Percentiles rank a stretch among this genome's conserved stretches.
Evolutionary conservation across 2,329 filamentous ascomycete species (phyloP).

Genomic region (Fusarium staphyleae): DNA sequence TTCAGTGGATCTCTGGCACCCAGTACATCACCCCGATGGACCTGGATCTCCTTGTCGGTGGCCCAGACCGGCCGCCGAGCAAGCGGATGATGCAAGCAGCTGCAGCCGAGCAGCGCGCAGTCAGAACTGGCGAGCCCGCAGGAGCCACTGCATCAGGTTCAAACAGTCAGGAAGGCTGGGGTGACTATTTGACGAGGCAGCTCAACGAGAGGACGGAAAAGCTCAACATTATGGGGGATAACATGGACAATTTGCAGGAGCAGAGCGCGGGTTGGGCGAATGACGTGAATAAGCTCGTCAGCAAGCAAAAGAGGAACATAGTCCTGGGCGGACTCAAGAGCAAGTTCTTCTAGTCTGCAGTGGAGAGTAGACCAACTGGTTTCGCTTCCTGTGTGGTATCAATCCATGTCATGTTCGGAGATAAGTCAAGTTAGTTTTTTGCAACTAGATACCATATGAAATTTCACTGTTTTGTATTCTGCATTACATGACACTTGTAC

Average conservation of each 20-base stretch:
- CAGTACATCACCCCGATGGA: constrained; percentile 88
- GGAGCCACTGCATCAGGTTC: constrained; percentile 41
- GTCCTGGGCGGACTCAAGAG: constrained; percentile 73
- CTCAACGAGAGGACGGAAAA: constrained; percentile 91
- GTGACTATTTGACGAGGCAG: constrained; percentile 84
- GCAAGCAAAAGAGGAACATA: constrained; percentile 85
- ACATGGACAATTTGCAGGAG: constrained; percentile 81
- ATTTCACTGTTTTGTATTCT: not conserved
- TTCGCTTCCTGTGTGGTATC: no score
- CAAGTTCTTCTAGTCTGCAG: constrained; percentile 56
- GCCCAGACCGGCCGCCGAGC: constrained; percentile 84
- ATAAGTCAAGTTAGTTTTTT: not conserved
- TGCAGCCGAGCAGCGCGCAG: constrained; percentile 73
- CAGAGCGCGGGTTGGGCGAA: constrained; percentile 84
- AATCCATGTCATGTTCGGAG: not conserved
- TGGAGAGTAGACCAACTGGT: not conserved
- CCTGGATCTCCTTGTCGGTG: constrained; percentile 89
- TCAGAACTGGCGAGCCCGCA: constrained; percentile 47
- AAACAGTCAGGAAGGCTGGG: constrained; percentile 67
- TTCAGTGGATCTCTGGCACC: constrained; percentile 96
- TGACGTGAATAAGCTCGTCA: constrained; percentile 86
- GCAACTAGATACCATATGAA: constrained; percentile 21
- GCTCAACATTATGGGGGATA: constrained; percentile 81
- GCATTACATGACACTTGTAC: not conserved
- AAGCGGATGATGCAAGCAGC: constrained; percentile 87